phyloP scores from a whole-genome alignment of 2,329 filamentous ascomycete species.

The Epichloe baconii region DNA sequence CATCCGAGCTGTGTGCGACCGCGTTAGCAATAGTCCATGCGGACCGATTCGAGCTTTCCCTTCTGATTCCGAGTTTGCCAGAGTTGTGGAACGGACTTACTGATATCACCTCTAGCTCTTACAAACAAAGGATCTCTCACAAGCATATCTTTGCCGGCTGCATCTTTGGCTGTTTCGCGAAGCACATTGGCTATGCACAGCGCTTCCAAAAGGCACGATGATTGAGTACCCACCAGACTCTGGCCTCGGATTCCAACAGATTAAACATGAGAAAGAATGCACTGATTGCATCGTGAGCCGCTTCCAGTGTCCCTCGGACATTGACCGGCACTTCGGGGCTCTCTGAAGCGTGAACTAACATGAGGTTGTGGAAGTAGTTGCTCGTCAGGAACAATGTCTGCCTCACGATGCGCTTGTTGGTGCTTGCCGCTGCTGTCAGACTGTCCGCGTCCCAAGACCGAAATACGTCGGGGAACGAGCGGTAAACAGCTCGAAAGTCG shows the following conservation, averaged over 20 bases:
- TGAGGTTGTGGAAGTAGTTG: constrained; percentile 73
- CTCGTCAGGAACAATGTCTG: constrained; percentile 70
- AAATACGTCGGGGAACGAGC: constrained; percentile 58
- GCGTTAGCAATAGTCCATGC: neutral
- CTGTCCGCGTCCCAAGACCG: constrained; percentile 52
- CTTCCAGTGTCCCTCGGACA: constrained; percentile 56
- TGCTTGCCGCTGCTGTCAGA: constrained; percentile 41
- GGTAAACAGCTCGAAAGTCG: constrained; percentile 58
- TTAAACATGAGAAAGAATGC: constrained; percentile 63
- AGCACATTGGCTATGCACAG: constrained; percentile 52
- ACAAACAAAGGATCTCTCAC: constrained; percentile 43
- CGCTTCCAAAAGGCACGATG: constrained; percentile 70
- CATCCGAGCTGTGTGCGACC: constrained; percentile 36
- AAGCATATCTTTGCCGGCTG: constrained; percentile 31
- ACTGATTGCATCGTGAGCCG: constrained; percentile 60
- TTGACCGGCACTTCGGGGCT: constrained; percentile 52
- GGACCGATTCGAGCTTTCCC: neutral
- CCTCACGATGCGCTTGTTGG: constrained; percentile 52
- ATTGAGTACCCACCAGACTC: constrained; percentile 78
- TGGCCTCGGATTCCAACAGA: constrained; percentile 56
- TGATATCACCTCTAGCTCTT: constrained; percentile 46
- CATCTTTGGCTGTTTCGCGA: constrained; percentile 35
- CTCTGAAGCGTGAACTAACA: constrained; percentile 63
- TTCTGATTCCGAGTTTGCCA: neutral
- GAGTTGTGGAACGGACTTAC: constrained; percentile 26